phyloP scores from a whole-genome alignment of 2,329 filamentous ascomycete genomes.

The Amphichorda felina region DNA sequence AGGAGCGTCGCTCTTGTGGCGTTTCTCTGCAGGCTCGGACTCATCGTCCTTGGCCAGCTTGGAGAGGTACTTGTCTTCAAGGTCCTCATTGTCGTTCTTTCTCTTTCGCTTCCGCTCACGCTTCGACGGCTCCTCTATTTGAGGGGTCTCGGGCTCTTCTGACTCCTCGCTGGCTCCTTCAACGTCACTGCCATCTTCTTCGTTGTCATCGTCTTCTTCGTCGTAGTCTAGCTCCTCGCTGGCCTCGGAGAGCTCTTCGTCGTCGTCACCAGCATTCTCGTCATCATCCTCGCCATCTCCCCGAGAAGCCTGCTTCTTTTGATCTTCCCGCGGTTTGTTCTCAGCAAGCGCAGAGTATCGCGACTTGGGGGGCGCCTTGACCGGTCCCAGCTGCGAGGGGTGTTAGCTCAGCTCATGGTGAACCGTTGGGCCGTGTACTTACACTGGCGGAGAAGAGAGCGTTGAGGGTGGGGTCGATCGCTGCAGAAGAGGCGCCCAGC shows the following conservation, averaged over 20 bases:
- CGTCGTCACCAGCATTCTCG: slow-evolving; percentile 12
- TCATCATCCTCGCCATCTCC: slow-evolving; percentile 13
- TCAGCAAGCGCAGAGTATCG: slow-evolving; percentile 28
- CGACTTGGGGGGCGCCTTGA: slow-evolving; percentile 29
- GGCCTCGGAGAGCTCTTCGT: slow-evolving; percentile 16
- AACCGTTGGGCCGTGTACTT: too few relatives aligned
- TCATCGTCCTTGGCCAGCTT: slow-evolving; percentile 45
- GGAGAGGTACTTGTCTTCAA: slow-evolving; percentile 59
- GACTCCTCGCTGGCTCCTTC: slow-evolving; percentile 24
- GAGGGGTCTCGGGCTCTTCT: slow-evolving; percentile 17
- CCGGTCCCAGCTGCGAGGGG: slow-evolving; percentile 35
- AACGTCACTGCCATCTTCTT: slow-evolving; percentile 18
- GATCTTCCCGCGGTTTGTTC: slow-evolving; percentile 18
- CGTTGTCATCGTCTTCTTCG: slow-evolving; percentile 14
- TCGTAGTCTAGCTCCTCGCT: slow-evolving; percentile 12
- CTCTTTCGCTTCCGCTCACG: slow-evolving; percentile 53
- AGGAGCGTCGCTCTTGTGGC: slow-evolving; percentile 30
- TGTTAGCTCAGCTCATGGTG: not conserved
- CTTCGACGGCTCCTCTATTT: slow-evolving; percentile 21
- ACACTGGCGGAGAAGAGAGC: slow-evolving; percentile 65
- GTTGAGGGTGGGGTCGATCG: slow-evolving; percentile 56
- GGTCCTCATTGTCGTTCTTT: slow-evolving; percentile 54
- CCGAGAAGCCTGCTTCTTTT: slow-evolving; percentile 4
- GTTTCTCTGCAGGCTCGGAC: slow-evolving; percentile 43
- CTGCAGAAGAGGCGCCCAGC: slow-evolving; percentile 34